A percentile compares a stretch with the other conserved stretches of the same genome.
Evolutionary conservation across 495 filamentous ascomycete genomes (phyloP).

Genomic region (Tuber calosporum): DNA sequence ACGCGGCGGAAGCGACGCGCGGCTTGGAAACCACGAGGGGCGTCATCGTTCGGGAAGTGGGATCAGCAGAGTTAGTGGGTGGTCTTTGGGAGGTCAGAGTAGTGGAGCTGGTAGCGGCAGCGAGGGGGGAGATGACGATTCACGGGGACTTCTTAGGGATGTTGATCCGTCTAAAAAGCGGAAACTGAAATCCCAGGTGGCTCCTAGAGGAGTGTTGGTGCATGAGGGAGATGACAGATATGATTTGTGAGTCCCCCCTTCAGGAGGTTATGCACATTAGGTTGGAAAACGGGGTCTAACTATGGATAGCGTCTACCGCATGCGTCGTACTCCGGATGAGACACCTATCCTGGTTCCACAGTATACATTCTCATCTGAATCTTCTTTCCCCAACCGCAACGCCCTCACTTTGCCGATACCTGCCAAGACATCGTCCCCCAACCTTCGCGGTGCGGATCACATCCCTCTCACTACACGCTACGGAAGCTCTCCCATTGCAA

Average conservation of each 20-base stretch:
- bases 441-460: neutral
- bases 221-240: slow-evolving; percentile 36
- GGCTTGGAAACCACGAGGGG: slow-evolving; percentile 12
- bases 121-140: slow-evolving; percentile 31
- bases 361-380: slow-evolving; percentile 30
- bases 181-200: slow-evolving; percentile 36
- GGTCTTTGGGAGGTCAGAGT: slow-evolving; percentile 13
- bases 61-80: slow-evolving; percentile 20
- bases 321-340: slow-evolving; percentile 38
- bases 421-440: slow-evolving; percentile 18
- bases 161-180: slow-evolving; percentile 15
- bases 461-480: slow-evolving; percentile 25
- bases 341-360: slow-evolving; percentile 39
- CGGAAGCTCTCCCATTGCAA: slow-evolving; percentile 31
- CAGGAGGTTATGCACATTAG: neutral
- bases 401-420: slow-evolving; percentile 30
- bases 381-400: slow-evolving; percentile 39
- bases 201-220: slow-evolving; percentile 34
- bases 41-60: slow-evolving; percentile 30
- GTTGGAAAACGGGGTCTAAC: slow-evolving; percentile 19
- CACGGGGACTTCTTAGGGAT: slow-evolving; percentile 15
- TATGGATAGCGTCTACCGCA: slow-evolving; percentile 34
- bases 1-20: slow-evolving; percentile 10
- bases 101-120: slow-evolving; percentile 15
- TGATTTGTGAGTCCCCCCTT: slow-evolving; percentile 34